Base-by-base conservation (phyloP, 2,329 filamentous ascomycete species). In the Penicillium sp. region DNA sequence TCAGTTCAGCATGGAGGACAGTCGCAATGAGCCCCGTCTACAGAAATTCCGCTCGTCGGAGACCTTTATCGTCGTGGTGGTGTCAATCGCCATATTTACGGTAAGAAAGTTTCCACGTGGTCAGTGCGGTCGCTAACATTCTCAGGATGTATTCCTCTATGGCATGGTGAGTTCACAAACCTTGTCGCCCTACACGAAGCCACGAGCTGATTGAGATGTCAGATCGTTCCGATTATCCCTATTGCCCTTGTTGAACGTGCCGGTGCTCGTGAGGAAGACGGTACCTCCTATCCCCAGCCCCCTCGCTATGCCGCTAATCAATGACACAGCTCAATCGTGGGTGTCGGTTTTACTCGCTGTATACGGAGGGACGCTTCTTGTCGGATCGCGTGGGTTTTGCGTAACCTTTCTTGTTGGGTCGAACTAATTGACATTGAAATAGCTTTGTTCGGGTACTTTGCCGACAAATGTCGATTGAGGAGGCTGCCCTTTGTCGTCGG, bases 161-260 rank as follows among this genome's bases (percentile, higher is more conserved):
- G 70, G 69, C 13, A 66, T 73, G 61, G 69, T 71, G 48, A 38
- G 54, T 39, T 27, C 4, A 13, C 6, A 5, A 31, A 1, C 7
- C 16, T 24, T 24, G 10, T 13, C 3, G 5, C 7, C 10, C 38
- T 3, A 13, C 36, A 22, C 20, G 20, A 22, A 22, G 20, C 10
- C 27, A 28, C 10, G 10, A 24, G 20, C 38, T 40, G 2, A 40
- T 40, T n/a, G 5, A 24, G 13, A 24, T 33, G 5, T 35, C 20
- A 69, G 67, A 81, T 90, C 30, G 81, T 90, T 0, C 88, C 88
- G 0, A 85, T 90, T 36, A 77, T 90, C 6, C 87, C 87, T 0
- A 87, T 86, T 56, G 81, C 85, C 1, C 71, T 90, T 18, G 57
- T 62, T 46, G 60, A 63, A 4, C 60, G 67, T 7, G 56, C 61